A percentile compares a stretch with the other conserved stretches of the same genome.
These are phyloP conservation scores for Solanum chmielewskii DNA, from an alignment of 257 asterid species.

Conservation along the genomic window DNA sequence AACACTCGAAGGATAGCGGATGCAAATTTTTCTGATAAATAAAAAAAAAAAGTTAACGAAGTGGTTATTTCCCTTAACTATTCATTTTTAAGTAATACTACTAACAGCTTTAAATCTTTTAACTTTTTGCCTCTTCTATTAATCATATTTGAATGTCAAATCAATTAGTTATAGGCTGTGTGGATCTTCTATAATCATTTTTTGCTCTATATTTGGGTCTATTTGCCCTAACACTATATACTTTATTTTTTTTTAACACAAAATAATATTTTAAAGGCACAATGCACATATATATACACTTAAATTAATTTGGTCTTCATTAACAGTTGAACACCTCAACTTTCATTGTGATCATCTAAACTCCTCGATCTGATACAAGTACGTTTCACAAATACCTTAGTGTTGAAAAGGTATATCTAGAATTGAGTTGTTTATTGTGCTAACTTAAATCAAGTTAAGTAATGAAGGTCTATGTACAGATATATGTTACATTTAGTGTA, in stretches of 20 bases:
- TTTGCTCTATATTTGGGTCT: not conserved
- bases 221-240: not conserved
- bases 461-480: not conserved
- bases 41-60: not conserved
- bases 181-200: not conserved
- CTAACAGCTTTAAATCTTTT: no score
- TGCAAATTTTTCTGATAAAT: no score
- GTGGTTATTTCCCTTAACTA: not conserved
- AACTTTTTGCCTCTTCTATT: not conserved
- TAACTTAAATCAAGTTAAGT: not conserved
- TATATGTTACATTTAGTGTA: not conserved
- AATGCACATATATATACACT: no score
- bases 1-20: fast-evolving
- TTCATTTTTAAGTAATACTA: no score
- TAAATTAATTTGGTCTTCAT: not conserved
- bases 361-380: not conserved
- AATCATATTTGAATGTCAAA: not conserved
- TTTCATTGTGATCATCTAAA: not conserved
- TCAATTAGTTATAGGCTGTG: not conserved
- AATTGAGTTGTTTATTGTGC: no score
- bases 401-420: not conserved
- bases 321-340: not conserved
- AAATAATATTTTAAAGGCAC: no score
- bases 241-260: not conserved
- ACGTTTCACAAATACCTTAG: not conserved